These are phyloP conservation scores for Oehlia diaphana DNA, from an alignment of 192 early-diverging fungal species.

Conservation along the genomic window DNA sequence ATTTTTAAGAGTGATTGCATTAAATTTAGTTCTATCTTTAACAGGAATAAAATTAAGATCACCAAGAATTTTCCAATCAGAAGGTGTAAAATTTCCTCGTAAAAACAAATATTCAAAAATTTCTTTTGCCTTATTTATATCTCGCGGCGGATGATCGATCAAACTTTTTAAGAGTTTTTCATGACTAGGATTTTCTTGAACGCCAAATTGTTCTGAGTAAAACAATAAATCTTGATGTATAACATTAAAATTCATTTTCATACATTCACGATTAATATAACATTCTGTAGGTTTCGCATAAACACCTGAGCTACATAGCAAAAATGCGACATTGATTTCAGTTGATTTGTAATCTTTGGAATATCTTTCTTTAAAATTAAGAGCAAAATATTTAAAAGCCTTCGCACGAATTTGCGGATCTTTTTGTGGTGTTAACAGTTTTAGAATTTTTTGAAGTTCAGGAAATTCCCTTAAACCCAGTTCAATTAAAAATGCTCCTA, in stretches of 20 bases:
- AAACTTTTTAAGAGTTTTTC: conserved; percentile 44
- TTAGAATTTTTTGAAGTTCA: conserved; percentile 40
- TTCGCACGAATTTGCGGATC: conserved; percentile 41
- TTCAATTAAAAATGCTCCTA: conserved; percentile 32
- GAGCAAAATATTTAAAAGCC: conserved; percentile 70
- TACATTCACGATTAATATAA: conserved; percentile 58
- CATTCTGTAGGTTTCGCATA: conserved; percentile 63
- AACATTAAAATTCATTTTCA: conserved; percentile 68
- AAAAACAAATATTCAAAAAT: conserved; percentile 71
- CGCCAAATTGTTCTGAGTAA: conserved; percentile 64
- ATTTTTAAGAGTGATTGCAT: background rate
- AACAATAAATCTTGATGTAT: conserved; percentile 54
- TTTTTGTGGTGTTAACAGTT: conserved; percentile 37
- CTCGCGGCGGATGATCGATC: conserved; percentile 27
- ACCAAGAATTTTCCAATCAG: conserved; percentile 57
- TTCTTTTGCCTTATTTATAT: conserved; percentile 43
- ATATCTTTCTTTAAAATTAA: conserved; percentile 64
- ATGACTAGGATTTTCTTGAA: conserved; percentile 58
- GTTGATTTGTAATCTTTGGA: conserved; percentile 46
- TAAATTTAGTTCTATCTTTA: background rate
- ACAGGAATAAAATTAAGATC: conserved; percentile 67
- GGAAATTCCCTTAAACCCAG: no score
- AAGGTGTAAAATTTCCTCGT: conserved; percentile 55
- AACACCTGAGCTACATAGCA: conserved; percentile 51
- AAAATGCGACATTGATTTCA: conserved; percentile 53